phyloP scores from a whole-genome alignment of 2,329 filamentous ascomycete species.

The Fusarium longipes region DNA sequence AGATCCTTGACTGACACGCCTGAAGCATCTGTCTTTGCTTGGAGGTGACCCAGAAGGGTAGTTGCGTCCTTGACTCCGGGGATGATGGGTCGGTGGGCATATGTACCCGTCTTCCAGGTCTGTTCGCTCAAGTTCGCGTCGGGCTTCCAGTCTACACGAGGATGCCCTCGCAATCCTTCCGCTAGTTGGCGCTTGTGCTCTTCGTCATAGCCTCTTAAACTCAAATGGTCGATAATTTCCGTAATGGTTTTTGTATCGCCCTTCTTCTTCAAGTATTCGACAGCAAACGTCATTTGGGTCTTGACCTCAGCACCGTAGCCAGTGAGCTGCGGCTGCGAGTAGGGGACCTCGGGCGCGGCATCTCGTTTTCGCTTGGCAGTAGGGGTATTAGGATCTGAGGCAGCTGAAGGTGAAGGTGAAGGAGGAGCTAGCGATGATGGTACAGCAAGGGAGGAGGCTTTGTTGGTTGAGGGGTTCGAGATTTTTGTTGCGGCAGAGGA shows the following conservation, averaged over 20 bases:
- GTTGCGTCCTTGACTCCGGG: constrained; percentile 80
- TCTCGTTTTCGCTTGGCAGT: constrained; percentile 72
- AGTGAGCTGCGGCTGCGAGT: constrained; percentile 80
- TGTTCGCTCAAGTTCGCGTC: constrained; percentile 71
- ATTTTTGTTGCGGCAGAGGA: constrained; percentile 73
- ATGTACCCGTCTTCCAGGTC: constrained; percentile 76
- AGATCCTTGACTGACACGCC: constrained; percentile 89
- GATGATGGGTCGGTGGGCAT: constrained; percentile 85
- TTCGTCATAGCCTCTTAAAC: constrained; percentile 71
- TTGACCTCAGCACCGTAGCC: constrained; percentile 83
- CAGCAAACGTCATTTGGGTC: constrained; percentile 88
- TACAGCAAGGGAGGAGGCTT: constrained; percentile 44
- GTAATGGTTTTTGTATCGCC: constrained; percentile 75
- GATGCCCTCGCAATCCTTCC: constrained; percentile 74
- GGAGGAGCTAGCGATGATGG: constrained; percentile 62
- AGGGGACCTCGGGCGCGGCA: constrained; percentile 64
- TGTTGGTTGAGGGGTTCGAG: constrained; percentile 58
- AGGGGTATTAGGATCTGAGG: constrained; percentile 70
- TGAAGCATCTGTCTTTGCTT: constrained; percentile 81
- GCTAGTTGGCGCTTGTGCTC: constrained; percentile 72
- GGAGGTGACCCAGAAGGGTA: constrained; percentile 82
- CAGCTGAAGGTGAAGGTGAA: constrained; percentile 70
- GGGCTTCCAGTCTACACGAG: constrained; percentile 67
- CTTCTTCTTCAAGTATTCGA: constrained; percentile 83
- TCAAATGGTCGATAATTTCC: constrained; percentile 84